Conservation (phyloP, 805 yeast genomes). For the Lachancea waltii region DNA sequence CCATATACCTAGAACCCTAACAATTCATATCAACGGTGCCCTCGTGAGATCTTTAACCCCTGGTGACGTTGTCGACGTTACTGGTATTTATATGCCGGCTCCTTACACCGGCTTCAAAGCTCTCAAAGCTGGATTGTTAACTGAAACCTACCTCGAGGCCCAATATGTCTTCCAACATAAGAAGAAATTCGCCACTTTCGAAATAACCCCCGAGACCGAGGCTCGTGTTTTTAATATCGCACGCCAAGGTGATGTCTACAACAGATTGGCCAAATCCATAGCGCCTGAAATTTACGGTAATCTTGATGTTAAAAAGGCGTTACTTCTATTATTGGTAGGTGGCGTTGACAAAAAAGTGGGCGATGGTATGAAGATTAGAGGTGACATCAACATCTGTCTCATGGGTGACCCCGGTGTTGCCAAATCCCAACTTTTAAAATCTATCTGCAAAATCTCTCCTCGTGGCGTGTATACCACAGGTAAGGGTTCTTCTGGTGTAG, state of each 20-base stretch:
- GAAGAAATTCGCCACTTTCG: slow-evolving; percentile 68
- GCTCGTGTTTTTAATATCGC: slow-evolving; percentile 50
- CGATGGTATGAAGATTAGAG: slow-evolving; percentile 96
- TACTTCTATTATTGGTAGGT: slow-evolving; percentile 78
- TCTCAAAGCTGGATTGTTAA: slow-evolving; percentile 81
- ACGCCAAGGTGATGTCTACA: slow-evolving; percentile 64
- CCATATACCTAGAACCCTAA: slow-evolving; percentile 85
- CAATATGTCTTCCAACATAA: slow-evolving; percentile 84
- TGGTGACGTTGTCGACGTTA: slow-evolving; percentile 89
- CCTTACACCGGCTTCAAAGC: slow-evolving; percentile 97
- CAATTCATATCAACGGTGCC: slow-evolving; percentile 86
- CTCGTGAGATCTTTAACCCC: slow-evolving; percentile 83
- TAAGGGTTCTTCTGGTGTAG: slow-evolving; percentile 97
- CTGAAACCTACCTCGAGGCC: slow-evolving; percentile 90
- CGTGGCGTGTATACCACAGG: slow-evolving; percentile 97
- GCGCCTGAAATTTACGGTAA: slow-evolving; percentile 98
- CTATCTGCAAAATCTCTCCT: slow-evolving; percentile 88
- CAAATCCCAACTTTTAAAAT: slow-evolving; percentile 89
- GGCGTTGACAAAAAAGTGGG: slow-evolving; percentile 94
- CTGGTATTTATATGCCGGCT: slow-evolving; percentile 88
- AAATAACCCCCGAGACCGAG: slow-evolving; percentile 50
- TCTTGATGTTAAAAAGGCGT: slow-evolving; percentile 85
- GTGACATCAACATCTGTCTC: slow-evolving; percentile 89
- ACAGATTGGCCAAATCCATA: slow-evolving; percentile 74
- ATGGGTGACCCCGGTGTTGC: slow-evolving; percentile 99